Evolutionary conservation across 139 green algal genomes (phyloP).

Genomic region (Yamagishiella unicocca): DNA sequence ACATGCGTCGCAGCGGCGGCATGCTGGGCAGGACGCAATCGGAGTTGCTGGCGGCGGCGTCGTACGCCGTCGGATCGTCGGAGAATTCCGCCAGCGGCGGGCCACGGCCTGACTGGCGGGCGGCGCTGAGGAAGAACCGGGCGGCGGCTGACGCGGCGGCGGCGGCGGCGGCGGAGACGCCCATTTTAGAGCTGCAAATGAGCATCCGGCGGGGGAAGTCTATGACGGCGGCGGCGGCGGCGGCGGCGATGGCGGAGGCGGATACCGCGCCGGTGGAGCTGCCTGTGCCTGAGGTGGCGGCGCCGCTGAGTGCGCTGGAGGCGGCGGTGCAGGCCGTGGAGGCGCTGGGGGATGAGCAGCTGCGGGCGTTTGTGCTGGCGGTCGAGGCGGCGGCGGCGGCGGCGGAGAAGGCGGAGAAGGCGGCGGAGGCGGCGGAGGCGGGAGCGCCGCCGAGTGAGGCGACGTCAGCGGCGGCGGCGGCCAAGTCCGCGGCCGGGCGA

Average conservation of each 20-base stretch:
- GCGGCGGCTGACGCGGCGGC: not conserved
- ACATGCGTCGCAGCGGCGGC: not conserved
- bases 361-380: not conserved
- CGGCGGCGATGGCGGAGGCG: not conserved
- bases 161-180: not conserved
- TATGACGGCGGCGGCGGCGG: not conserved
- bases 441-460: not conserved
- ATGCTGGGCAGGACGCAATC: not conserved
- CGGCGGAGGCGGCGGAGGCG: too few species aligned
- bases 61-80: not conserved
- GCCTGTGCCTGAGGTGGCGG: not conserved
- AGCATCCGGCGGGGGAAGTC: not conserved
- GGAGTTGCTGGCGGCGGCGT: not conserved
- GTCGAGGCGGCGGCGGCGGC: not conserved
- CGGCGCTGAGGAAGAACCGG: not conserved
- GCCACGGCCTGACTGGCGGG: not conserved
- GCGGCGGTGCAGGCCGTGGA: not conserved
- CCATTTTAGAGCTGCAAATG: not conserved
- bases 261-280: not conserved
- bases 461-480: too few species aligned
- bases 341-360: not conserved
- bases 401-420: not conserved
- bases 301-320: not conserved
- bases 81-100: not conserved
- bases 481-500: too few species aligned